Evolutionary conservation across 305 asterid species (phyloP).

Genomic region (Rubia peregrina): DNA sequence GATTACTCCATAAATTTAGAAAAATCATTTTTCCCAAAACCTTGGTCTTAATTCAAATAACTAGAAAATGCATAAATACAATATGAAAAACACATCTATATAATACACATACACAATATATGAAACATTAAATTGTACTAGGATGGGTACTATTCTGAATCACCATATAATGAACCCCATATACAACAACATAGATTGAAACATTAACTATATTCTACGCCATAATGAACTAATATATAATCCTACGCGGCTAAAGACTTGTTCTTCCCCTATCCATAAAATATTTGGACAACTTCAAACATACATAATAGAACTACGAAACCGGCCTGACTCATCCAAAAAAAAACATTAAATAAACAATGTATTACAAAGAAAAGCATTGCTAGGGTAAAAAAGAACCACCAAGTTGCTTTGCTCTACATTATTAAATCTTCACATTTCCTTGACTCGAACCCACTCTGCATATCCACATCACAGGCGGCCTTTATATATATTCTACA

Average conservation of each 20-base stretch:
- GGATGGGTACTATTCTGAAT: too few species aligned
- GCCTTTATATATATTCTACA: background rate
- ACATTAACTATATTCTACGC: background rate
- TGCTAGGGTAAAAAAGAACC: too few species aligned
- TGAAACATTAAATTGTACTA: too few species aligned
- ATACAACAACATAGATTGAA: background rate
- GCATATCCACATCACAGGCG: background rate
- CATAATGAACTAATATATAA: background rate
- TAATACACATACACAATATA: too few species aligned
- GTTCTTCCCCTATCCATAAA: background rate
- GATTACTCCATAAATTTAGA: too few species aligned
- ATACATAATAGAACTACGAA: slow-evolving; percentile 20
- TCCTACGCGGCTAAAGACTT: slow-evolving; percentile 19
- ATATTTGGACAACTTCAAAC: slow-evolving; percentile 24
- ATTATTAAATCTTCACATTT: background rate
- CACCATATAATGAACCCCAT: too few species aligned
- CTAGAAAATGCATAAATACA: too few species aligned
- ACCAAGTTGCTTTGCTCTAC: background rate
- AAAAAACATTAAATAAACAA: background rate
- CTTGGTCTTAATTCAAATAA: too few species aligned
- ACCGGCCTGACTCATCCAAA: slow-evolving; percentile 17
- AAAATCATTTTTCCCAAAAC: too few species aligned
- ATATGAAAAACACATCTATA: too few species aligned
- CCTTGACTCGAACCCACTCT: background rate
- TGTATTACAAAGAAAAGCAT: background rate